Percentiles rank a stretch among this genome's conserved stretches.
Conservation (phyloP, 2,329 filamentous ascomycete species). For the Exophiala sp. region DNA sequence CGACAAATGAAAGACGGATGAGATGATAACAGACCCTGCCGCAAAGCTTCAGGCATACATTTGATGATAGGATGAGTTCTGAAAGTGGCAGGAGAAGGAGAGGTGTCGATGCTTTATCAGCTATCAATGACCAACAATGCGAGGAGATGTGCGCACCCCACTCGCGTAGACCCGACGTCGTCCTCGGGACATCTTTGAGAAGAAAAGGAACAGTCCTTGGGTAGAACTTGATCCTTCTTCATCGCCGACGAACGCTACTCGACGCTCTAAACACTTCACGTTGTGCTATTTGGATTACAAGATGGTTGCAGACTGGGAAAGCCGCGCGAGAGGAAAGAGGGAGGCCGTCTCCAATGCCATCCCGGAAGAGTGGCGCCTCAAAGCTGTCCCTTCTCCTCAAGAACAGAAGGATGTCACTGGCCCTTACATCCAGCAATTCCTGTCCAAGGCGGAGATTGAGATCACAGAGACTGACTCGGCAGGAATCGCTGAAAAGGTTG, state of each 20-base stretch:
- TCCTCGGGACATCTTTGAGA: neutral
- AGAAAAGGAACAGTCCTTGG: too few species aligned
- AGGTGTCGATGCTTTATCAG: slow-evolving; percentile 9
- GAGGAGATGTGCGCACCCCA: slow-evolving; percentile 15
- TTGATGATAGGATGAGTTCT: neutral
- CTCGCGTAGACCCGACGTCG: too few species aligned
- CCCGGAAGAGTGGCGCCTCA: slow-evolving; percentile 52
- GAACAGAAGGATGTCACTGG: slow-evolving; percentile 54
- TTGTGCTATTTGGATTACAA: slow-evolving; percentile 2
- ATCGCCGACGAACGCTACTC: too few species aligned
- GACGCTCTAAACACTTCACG: too few species aligned
- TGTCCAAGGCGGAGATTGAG: slow-evolving; percentile 49
- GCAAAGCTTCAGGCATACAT: too few species aligned
- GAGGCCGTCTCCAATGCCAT: slow-evolving; percentile 50
- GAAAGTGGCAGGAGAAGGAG: slow-evolving; percentile 15
- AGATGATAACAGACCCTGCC: too few species aligned
- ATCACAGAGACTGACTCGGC: slow-evolving; percentile 58
- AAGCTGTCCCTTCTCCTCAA: slow-evolving; percentile 43
- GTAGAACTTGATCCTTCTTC: too few species aligned
- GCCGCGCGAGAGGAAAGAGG: slow-evolving; percentile 48
- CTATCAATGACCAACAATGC: too few species aligned
- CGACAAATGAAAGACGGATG: slow-evolving; percentile 61
- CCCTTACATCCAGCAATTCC: slow-evolving; percentile 51
- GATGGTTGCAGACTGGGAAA: slow-evolving; percentile 42
- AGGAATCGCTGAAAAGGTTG: slow-evolving; percentile 51